Conservation (phyloP, 352 stramenopile species). For the Pythium pyrilobum region DNA sequence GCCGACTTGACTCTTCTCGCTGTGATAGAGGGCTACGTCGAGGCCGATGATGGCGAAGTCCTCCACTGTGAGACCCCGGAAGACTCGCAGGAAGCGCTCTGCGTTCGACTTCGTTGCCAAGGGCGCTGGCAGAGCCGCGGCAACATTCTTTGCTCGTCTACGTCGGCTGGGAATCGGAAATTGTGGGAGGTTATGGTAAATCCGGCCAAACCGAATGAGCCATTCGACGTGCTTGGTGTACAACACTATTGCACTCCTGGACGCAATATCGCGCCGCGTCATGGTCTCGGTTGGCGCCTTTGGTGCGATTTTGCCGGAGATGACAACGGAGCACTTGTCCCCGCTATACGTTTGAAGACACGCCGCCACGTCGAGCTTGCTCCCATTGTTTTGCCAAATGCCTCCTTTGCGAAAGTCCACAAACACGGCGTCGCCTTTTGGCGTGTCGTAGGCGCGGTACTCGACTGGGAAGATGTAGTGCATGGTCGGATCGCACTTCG, state of each 20-base stretch:
- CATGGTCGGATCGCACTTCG: constrained; percentile 17
- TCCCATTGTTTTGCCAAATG: not conserved
- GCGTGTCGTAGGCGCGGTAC: constrained; percentile 15
- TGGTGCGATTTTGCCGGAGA: constrained; percentile 38
- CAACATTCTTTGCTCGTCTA: not conserved
- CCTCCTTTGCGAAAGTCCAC: constrained; percentile 9
- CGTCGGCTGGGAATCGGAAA: constrained; percentile 23
- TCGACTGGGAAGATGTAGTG: constrained; percentile 51
- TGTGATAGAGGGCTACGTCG: constrained; percentile 68
- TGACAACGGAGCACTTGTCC: constrained; percentile 32
- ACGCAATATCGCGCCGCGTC: constrained; percentile 51
- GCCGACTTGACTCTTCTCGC: constrained; percentile 54
- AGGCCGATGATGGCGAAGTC: constrained; percentile 58
- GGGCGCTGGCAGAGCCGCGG: no score
- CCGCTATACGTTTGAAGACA: constrained; percentile 26
- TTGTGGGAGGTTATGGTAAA: constrained; percentile 37
- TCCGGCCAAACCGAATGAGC: constrained; percentile 48
- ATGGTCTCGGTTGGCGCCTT: constrained; percentile 4
- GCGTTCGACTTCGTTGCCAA: not conserved
- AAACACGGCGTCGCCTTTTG: not conserved
- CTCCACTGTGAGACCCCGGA: constrained; percentile 41
- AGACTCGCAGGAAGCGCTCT: constrained; percentile 23
- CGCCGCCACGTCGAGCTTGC: not conserved
- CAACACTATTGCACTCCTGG: constrained; percentile 53
- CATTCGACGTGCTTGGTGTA: constrained; percentile 77